A percentile compares a stretch with the other conserved stretches of the same genome.
Evolutionary conservation across 2,329 filamentous ascomycete species (phyloP).

Genomic region (Alternaria brassicicola): DNA sequence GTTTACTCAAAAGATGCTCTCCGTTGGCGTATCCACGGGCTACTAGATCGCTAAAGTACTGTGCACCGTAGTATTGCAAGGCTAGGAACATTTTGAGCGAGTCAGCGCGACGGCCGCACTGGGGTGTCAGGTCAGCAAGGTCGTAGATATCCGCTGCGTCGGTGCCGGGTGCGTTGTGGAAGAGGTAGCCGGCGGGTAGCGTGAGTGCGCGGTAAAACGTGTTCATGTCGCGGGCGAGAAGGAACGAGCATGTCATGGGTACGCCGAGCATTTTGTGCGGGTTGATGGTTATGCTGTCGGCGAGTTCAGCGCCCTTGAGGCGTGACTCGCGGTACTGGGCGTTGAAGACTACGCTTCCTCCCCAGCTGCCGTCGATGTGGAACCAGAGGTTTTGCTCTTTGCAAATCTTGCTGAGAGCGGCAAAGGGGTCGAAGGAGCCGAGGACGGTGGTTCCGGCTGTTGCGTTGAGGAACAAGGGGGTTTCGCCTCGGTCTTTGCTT

Average conservation of each 20-base stretch:
- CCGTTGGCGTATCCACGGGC: conserved; percentile 77
- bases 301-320: conserved; percentile 72
- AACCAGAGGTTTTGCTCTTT: conserved; percentile 79
- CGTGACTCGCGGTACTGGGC: conserved; percentile 65
- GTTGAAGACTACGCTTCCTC: conserved; percentile 77
- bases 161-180: conserved; percentile 47
- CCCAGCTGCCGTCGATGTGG: conserved; percentile 93
- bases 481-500: conserved; percentile 71
- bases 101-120: conserved; percentile 88
- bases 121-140: conserved; percentile 87
- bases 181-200: conserved; percentile 78
- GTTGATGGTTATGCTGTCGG: conserved; percentile 84
- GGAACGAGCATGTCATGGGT: conserved; percentile 87
- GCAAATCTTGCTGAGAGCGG: conserved; percentile 72
- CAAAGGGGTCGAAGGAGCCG: conserved; percentile 84
- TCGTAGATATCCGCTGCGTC: conserved; percentile 70
- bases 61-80: conserved; percentile 86
- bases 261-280: conserved; percentile 98
- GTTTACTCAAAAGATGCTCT: conserved; percentile 66
- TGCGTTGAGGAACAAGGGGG: conserved; percentile 92
- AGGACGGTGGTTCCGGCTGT: conserved; percentile 94
- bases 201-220: conserved; percentile 85
- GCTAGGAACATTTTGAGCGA: conserved; percentile 83
- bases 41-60: conserved; percentile 68
- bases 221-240: conserved; percentile 76